Evolutionary conservation across 2,329 filamentous ascomycete genomes (phyloP).

Genomic region (Ceratocystis lukuohia): DNA sequence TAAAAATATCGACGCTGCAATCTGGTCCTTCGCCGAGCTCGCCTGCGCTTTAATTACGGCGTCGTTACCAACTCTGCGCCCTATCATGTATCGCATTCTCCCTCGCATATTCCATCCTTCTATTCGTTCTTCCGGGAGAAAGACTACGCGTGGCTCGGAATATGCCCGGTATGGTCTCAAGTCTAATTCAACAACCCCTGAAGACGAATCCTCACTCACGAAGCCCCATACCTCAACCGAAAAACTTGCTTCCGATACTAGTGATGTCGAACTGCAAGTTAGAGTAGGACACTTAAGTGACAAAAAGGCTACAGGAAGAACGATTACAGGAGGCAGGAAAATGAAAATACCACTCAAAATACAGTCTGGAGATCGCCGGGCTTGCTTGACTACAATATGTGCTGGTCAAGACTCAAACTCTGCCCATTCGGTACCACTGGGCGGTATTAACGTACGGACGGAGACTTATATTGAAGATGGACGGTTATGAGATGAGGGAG

Average conservation of each 20-base stretch:
- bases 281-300: not conserved
- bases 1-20: slow-evolving; percentile 23
- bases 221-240: slow-evolving; percentile 11
- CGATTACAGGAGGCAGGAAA: not conserved
- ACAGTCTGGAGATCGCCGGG: not conserved
- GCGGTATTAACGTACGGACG: slow-evolving; percentile 13
- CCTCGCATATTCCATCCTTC: slow-evolving; percentile 21
- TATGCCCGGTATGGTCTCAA: slow-evolving; percentile 8
- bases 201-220: not conserved
- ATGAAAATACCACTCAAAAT: not conserved
- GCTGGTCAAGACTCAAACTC: not conserved
- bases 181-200: not conserved
- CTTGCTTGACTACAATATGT: not conserved
- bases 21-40: slow-evolving; percentile 23
- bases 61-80: slow-evolving; percentile 23
- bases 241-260: slow-evolving; percentile 1
- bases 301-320: not conserved
- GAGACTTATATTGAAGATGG: slow-evolving; percentile 11
- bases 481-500: not conserved
- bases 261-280: slow-evolving; percentile 15
- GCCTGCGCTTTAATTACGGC: slow-evolving; percentile 22
- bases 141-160: not conserved
- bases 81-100: slow-evolving; percentile 23
- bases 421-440: slow-evolving; percentile 7
- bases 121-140: not conserved